Evolutionary conservation across 352 stramenopile genomes (phyloP), one percentile per base, ranked within the genome.

Genomic region (Halophytophthora polymorphica): DNA sequence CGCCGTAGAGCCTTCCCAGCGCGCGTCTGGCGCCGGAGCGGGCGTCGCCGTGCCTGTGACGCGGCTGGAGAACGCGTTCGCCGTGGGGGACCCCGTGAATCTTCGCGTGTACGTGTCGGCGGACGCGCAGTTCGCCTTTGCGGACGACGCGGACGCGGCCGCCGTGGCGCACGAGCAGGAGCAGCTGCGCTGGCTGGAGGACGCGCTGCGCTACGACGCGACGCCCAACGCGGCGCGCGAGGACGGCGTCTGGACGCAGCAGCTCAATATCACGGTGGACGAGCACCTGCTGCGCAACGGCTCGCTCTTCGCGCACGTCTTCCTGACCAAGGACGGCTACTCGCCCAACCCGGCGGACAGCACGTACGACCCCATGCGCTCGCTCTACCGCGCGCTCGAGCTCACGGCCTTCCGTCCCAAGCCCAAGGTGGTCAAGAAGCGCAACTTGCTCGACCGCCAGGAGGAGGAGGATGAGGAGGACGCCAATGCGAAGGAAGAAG

Each of bases 301-400:
- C 17, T 92, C 85, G 49, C 42, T 91, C 2, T 95, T 77, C 52
- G 86, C 84, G 40, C 88, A 96, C 67, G 79, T 96, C 46, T 95
- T 93, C 44, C 54, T 93, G 34, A 89, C 79, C 25, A 86, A 86
- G 40, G 64, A 71, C 8, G 81, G 82, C 41, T 69, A 77, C 55
- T 90, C 80, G 28, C 73, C 80, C 43, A 89, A 93, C 47, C 82
- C 80, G 7, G 40, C 69, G 14, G 77, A 90, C 64, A 54, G 45
- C 8, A 67, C 71, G 29, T 92, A 85, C 61, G 71, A 85, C 46
- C 43, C 41, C 23, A 77, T 82, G 56, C 62, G 58, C 18, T 77
- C 56, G 23, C 66, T 88, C 22, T 78, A 91, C 59, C 58, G 67
- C 19, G 60, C 76, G 15, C 53, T 90, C 10, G 75, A 82, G 50